phyloP scores from a whole-genome alignment of 306 rosid genomes.

The Notholithocarpus densiflorus region DNA sequence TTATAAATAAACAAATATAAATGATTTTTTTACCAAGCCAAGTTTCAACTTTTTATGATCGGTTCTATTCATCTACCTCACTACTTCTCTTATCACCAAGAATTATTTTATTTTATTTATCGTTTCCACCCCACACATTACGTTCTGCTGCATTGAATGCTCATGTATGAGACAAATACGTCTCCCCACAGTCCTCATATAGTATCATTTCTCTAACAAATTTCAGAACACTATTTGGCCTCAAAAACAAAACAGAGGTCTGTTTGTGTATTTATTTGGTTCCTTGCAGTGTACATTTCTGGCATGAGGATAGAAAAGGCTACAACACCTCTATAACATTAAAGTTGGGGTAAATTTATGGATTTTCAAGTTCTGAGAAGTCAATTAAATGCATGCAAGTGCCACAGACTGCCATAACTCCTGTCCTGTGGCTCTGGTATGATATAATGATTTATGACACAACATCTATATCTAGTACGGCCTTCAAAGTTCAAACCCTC shows the following conservation, averaged over 20 bases:
- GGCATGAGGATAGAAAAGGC: not conserved
- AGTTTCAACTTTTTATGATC: too few species aligned
- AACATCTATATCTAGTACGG: not conserved
- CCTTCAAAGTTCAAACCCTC: not conserved
- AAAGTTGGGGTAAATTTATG: not conserved
- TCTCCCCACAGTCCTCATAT: not conserved
- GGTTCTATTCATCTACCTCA: too few species aligned
- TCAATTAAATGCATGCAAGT: conserved; percentile 24
- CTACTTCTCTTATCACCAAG: too few species aligned
- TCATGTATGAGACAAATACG: not conserved
- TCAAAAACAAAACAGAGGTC: not conserved
- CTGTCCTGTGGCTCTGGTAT: not conserved
- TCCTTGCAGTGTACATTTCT: not conserved
- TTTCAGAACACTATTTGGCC: too few species aligned
- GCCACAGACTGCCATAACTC: not conserved
- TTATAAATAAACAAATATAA: too few species aligned
- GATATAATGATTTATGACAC: not conserved
- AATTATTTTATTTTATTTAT: not conserved
- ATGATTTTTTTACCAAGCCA: too few species aligned
- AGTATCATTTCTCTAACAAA: too few species aligned
- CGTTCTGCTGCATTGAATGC: not conserved
- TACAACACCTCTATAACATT: not conserved
- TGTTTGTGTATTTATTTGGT: not conserved
- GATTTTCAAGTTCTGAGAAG: conserved; percentile 1
- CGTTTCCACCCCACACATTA: not conserved